Evolutionary conservation across 805 yeast species (phyloP).

Genomic region (Jamesozyma hellenica): DNA sequence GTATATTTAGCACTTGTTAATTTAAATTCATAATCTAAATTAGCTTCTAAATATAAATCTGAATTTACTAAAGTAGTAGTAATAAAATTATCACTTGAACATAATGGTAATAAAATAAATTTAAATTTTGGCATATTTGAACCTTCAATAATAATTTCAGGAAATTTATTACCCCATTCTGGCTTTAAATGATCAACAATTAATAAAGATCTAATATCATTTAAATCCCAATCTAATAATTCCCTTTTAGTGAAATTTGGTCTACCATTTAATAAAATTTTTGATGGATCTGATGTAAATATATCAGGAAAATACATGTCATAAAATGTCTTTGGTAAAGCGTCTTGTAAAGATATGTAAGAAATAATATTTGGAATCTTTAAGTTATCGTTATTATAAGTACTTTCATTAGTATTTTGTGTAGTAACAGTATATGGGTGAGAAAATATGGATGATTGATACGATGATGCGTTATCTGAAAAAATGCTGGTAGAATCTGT

Average conservation of each 20-base stretch:
- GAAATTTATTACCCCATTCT: slow-evolving; percentile 48
- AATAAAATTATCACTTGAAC: slow-evolving; percentile 39
- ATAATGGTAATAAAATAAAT: slow-evolving; percentile 43
- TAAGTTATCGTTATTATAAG: neutral
- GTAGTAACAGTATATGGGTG: slow-evolving; percentile 16
- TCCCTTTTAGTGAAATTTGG: slow-evolving; percentile 55
- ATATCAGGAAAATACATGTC: slow-evolving; percentile 54
- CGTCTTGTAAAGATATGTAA: slow-evolving; percentile 35
- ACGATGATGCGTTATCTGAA: slow-evolving; percentile 17
- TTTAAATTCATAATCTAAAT: slow-evolving; percentile 44
- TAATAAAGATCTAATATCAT: slow-evolving; percentile 56
- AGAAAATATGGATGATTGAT: slow-evolving; percentile 23
- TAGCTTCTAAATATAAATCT: slow-evolving; percentile 58
- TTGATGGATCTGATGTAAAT: slow-evolving; percentile 32
- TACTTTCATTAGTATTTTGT: slow-evolving; percentile 11
- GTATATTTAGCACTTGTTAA: slow-evolving; percentile 54
- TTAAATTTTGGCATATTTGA: slow-evolving; percentile 32
- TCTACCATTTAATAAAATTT: slow-evolving; percentile 43
- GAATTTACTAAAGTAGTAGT: slow-evolving; percentile 42
- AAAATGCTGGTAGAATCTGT: slow-evolving; percentile 11
- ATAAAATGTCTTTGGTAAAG: slow-evolving; percentile 41
- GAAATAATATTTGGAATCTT: slow-evolving; percentile 11
- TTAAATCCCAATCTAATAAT: slow-evolving; percentile 59
- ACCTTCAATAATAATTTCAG: slow-evolving; percentile 28
- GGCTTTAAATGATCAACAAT: slow-evolving; percentile 41